phyloP scores from a whole-genome alignment of 2,329 filamentous ascomycete genomes.

The Pseudogymnoascus sp. region DNA sequence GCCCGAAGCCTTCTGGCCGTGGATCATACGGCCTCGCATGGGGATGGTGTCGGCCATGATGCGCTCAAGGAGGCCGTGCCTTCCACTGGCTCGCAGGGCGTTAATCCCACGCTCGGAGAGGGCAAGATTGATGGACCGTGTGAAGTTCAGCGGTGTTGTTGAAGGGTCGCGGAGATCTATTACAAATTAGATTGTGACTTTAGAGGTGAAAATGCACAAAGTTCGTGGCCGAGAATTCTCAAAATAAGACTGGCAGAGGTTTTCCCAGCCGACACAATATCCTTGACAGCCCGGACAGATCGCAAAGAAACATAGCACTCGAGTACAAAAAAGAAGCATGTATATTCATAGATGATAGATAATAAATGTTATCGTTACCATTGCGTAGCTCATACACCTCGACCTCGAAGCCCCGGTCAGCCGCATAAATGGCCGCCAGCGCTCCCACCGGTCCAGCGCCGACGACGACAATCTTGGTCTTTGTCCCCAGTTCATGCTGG shows the following conservation, averaged over 20 bases:
- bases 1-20: constrained; percentile 58
- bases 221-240: background rate
- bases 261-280: background rate
- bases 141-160: constrained; percentile 85
- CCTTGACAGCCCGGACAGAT: background rate
- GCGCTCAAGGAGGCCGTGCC: constrained; percentile 60
- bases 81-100: constrained; percentile 65
- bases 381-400: constrained; percentile 89
- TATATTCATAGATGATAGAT: background rate
- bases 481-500: background rate
- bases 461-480: constrained; percentile 52
- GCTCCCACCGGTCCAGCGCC: constrained; percentile 92
- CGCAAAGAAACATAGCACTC: background rate
- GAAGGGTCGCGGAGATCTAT: constrained; percentile 77
- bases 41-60: constrained; percentile 76
- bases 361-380: constrained; percentile 46
- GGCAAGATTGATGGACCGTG: constrained; percentile 96
- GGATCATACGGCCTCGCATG: constrained; percentile 96
- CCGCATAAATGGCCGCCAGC: constrained; percentile 86
- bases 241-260: background rate
- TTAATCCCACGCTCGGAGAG: constrained; percentile 91
- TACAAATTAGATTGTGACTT: background rate
- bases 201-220: background rate
- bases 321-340: background rate
- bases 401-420: constrained; percentile 77